These are phyloP conservation scores for Daucus carota DNA, from an alignment of 129 eudicot species.

Conservation along the genomic window DH1_v3.0 NC_030386.2:23951001-23951500, in stretches of 20 bases:
- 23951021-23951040: constrained; percentile 35
- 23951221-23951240: neutral
- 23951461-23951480: neutral
- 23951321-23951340: too few relatives aligned
- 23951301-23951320: too few relatives aligned
- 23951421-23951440: too few relatives aligned
- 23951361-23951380: too few relatives aligned
- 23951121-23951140: neutral
- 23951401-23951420: neutral
- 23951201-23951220: neutral
- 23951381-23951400: neutral
- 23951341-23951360: too few relatives aligned
- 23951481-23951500: neutral
- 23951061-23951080: constrained; percentile 66
- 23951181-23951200: neutral
- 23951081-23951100: constrained; percentile 40
- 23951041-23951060: constrained; percentile 51
- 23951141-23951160: constrained; percentile 5
- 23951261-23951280: too few relatives aligned
- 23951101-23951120: neutral
- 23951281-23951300: too few relatives aligned
- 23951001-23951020: constrained; percentile 47
- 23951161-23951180: neutral
- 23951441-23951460: neutral
- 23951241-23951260: too few relatives aligned